Percentiles rank a stretch among this genome's conserved stretches.
These are phyloP conservation scores for Hymenochaete sp. DNA, from an alignment of 1,284 basidiomycete species.

Conservation along the genomic window DNA sequence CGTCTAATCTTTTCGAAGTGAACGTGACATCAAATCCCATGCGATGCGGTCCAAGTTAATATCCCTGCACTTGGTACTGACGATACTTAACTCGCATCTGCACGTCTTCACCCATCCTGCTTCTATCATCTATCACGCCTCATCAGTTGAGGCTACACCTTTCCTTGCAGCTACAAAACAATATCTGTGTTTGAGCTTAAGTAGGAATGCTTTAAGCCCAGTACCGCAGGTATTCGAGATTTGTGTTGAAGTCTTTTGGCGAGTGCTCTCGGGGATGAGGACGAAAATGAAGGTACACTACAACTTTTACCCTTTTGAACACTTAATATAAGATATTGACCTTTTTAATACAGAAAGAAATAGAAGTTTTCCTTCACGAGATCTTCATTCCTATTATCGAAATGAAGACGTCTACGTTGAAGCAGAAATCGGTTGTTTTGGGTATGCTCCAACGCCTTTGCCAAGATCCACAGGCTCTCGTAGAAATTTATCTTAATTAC, in stretches of 20 bases:
- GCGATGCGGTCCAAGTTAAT: conserved; percentile 93
- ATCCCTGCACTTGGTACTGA: conserved; percentile 86
- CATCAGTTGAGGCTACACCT: conserved; percentile 75
- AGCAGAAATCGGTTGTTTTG: conserved; percentile 88
- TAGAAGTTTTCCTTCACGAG: conserved; percentile 95
- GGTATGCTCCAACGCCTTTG: conserved; percentile 81
- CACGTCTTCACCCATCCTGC: conserved; percentile 77
- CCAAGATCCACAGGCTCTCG: conserved; percentile 91
- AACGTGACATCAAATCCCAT: conserved; percentile 88
- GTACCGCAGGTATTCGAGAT: conserved; percentile 97
- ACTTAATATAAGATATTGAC: conserved; percentile 5
- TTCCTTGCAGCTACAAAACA: conserved; percentile 92
- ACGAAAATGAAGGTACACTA: conserved; percentile 82
- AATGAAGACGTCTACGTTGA: conserved; percentile 93
- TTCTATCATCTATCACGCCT: conserved; percentile 83
- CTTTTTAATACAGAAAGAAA: conserved; percentile 74
- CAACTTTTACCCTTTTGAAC: conserved; percentile 1
- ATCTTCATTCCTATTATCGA: conserved; percentile 99
- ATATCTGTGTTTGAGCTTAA: conserved; percentile 89
- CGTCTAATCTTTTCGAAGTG: conserved; percentile 38
- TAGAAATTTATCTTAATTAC: conserved; percentile 97
- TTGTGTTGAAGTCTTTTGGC: conserved; percentile 98
- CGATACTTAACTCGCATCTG: conserved; percentile 89
- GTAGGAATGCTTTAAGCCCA: conserved; percentile 91
- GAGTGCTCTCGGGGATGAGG: conserved; percentile 86